phyloP scores from a whole-genome alignment of 352 stramenopile species.

The Phytopythium cucurbitacearum region DNA sequence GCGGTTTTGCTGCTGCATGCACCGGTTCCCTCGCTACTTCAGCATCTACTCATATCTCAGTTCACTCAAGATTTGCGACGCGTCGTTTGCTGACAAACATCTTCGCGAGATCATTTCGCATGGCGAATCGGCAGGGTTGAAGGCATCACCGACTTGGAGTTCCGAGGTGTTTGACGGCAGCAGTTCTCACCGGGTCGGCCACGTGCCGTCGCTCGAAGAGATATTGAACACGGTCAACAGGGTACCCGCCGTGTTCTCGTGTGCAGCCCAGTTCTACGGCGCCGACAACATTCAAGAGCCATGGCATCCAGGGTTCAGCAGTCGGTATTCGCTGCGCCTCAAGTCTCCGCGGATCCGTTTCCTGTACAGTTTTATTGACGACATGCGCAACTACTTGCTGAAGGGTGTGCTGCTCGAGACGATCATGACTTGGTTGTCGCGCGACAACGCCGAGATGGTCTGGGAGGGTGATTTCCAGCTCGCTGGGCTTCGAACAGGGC shows the following conservation, averaged over 20 bases:
- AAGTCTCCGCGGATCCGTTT: slow-evolving; percentile 79
- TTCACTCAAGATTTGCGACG: slow-evolving; percentile 68
- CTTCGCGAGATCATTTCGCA: slow-evolving; percentile 67
- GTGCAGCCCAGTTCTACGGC: slow-evolving; percentile 70
- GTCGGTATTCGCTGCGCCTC: slow-evolving; percentile 63
- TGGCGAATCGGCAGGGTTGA: slow-evolving; percentile 19
- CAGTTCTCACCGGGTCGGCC: slow-evolving; percentile 14
- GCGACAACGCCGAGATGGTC: slow-evolving; percentile 50
- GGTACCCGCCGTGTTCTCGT: slow-evolving; percentile 72
- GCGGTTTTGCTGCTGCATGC: slow-evolving; percentile 68
- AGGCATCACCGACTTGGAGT: slow-evolving; percentile 2
- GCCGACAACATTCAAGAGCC: slow-evolving; percentile 69
- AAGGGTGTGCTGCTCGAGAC: slow-evolving; percentile 66
- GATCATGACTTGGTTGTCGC: slow-evolving; percentile 51
- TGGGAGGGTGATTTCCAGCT: slow-evolving; percentile 79
- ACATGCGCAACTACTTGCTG: slow-evolving; percentile 70
- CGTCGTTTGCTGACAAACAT: slow-evolving; percentile 52
- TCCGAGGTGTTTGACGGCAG: background rate
- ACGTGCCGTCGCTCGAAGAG: slow-evolving; percentile 59
- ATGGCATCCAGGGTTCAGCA: slow-evolving; percentile 82
- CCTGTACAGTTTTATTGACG: slow-evolving; percentile 78
- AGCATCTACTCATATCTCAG: slow-evolving; percentile 69
- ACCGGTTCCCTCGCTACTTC: slow-evolving; percentile 64
- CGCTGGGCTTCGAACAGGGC: slow-evolving; percentile 20
- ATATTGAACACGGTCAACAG: slow-evolving; percentile 46